Conservation (phyloP, 2,329 filamentous ascomycete species). For the Trichoderma sp. region DNA sequence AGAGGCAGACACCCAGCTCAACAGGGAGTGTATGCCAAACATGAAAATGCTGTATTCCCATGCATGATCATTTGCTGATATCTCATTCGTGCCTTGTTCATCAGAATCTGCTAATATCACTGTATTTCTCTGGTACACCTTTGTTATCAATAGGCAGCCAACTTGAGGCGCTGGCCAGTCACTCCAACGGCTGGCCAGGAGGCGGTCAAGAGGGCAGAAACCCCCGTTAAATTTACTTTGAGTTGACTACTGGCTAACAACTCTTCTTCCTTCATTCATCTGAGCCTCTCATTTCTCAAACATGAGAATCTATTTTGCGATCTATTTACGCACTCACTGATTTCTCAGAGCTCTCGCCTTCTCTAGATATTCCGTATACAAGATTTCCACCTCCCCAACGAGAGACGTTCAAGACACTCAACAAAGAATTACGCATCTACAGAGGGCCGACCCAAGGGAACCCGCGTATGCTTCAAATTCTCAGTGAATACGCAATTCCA, state of each 20-base stretch:
- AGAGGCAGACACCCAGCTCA: neutral
- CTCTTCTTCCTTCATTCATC: neutral
- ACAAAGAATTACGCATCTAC: neutral
- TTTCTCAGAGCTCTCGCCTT: neutral
- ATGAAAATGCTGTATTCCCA: neutral
- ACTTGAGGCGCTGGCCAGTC: neutral
- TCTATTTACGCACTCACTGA: neutral
- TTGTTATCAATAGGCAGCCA: neutral
- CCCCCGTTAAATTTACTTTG: neutral
- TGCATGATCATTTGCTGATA: fast-evolving
- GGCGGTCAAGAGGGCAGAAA: neutral
- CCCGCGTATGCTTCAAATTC: too few relatives aligned
- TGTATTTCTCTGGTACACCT: neutral
- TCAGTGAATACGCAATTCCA: neutral
- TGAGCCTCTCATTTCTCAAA: neutral
- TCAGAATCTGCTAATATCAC: neutral
- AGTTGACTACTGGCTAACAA: neutral
- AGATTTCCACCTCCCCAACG: neutral
- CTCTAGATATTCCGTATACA: neutral
- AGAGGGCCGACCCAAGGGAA: too few relatives aligned
- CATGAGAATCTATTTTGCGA: neutral
- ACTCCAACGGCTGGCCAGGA: neutral
- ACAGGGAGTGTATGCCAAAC: neutral
- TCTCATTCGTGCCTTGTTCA: neutral
- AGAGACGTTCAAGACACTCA: neutral